Evolutionary conservation across 352 stramenopile genomes (phyloP).

Genomic region (Pelagophyceae sp.): DNA sequence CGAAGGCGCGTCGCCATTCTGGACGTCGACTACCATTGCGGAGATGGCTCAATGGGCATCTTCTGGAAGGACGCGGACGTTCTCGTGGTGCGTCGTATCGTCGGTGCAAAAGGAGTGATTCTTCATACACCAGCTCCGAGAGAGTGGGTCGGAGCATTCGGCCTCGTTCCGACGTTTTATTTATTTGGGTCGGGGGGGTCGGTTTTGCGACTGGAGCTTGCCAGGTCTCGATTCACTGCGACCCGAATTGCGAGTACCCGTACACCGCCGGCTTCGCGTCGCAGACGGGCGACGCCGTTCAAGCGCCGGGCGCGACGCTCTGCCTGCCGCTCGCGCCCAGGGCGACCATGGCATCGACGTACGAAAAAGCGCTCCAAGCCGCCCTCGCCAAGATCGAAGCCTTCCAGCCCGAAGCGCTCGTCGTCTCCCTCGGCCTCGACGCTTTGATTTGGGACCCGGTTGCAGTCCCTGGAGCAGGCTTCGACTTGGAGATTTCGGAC

Average conservation of each 20-base stretch:
- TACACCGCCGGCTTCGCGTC: background rate
- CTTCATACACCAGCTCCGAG: too few species aligned
- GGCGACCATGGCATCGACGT: background rate
- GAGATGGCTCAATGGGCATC: slow-evolving; percentile 46
- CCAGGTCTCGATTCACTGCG: background rate
- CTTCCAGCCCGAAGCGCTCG: background rate
- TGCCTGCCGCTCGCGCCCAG: background rate
- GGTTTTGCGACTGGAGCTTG: too few species aligned
- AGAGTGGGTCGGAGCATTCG: too few species aligned
- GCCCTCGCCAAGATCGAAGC: background rate
- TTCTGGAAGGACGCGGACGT: background rate
- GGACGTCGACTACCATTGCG: slow-evolving; percentile 86
- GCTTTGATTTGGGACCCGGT: background rate
- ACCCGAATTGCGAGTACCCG: background rate
- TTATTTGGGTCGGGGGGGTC: too few species aligned
- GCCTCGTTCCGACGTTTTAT: too few species aligned
- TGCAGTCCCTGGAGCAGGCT: background rate
- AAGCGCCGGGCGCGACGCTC: background rate
- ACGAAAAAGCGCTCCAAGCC: background rate
- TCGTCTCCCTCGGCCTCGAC: background rate
- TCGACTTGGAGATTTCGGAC: background rate
- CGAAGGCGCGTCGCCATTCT: slow-evolving; percentile 93
- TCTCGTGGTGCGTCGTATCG: too few species aligned
- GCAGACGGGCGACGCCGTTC: background rate
- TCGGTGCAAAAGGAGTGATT: too few species aligned